Evolutionary conservation across 306 rosid species (phyloP).

Genomic region (Medicago ruthenica): DNA sequence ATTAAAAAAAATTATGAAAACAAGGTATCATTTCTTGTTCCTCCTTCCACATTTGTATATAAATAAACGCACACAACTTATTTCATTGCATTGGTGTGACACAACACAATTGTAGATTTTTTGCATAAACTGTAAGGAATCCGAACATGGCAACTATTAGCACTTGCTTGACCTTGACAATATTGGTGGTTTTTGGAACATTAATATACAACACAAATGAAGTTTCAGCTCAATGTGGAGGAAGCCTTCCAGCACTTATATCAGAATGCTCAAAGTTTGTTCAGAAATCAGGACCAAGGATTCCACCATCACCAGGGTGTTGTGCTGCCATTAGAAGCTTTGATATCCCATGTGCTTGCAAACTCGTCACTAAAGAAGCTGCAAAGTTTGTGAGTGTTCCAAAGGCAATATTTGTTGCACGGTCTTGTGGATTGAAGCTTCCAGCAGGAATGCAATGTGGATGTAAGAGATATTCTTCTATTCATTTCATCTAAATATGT

Average conservation of each 20-base stretch:
- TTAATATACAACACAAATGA: slow-evolving; percentile 34
- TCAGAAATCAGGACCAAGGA: slow-evolving; percentile 42
- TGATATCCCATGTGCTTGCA: slow-evolving; percentile 50
- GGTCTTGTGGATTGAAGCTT: slow-evolving; percentile 51
- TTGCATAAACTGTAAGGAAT: neutral
- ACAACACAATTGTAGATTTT: neutral
- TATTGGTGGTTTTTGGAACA: slow-evolving; percentile 35
- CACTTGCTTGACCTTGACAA: slow-evolving; percentile 17
- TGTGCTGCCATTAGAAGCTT: slow-evolving; percentile 42
- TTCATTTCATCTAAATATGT: no score
- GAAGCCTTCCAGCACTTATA: slow-evolving; percentile 12
- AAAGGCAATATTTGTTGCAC: slow-evolving; percentile 48
- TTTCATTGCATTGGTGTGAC: slow-evolving; percentile 15
- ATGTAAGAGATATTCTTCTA: slow-evolving; percentile 39
- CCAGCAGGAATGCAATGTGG: slow-evolving; percentile 54
- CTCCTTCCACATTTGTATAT: neutral
- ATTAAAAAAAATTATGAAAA: neutral
- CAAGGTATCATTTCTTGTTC: neutral
- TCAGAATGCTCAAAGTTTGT: slow-evolving; percentile 40
- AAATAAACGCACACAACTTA: slow-evolving; percentile 5
- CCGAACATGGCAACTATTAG: slow-evolving; percentile 24
- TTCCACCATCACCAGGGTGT: slow-evolving; percentile 51
- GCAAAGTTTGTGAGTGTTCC: slow-evolving; percentile 36
- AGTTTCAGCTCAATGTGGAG: slow-evolving; percentile 50
- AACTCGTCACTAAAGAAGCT: slow-evolving; percentile 29